Percentiles rank a stretch among this genome's conserved stretches.
Conservation (phyloP, 768 basidiomycete genomes). For the Termitomyces sp. region DNA sequence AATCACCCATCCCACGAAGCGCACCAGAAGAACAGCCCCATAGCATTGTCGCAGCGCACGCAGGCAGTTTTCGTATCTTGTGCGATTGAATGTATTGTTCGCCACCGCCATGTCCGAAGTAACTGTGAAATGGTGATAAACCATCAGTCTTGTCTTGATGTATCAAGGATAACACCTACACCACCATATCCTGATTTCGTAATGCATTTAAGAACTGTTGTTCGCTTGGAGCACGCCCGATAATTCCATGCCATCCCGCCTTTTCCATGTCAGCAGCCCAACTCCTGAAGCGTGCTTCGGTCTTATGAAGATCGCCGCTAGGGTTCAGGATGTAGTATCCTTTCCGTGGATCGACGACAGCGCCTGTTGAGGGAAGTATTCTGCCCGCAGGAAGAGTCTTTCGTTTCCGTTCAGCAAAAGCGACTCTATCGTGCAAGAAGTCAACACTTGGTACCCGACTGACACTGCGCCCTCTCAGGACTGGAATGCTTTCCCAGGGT, state of each 20-base stretch:
- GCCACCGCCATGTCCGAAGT: slow-evolving; percentile 95
- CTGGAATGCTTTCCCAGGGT: slow-evolving; percentile 95
- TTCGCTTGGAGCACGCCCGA: slow-evolving; percentile 74
- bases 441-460: slow-evolving; percentile 90
- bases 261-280: slow-evolving; percentile 71
- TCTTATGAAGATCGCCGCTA: slow-evolving; percentile 81
- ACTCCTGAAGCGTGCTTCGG: slow-evolving; percentile 74
- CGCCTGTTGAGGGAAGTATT: slow-evolving; percentile 31
- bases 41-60: slow-evolving; percentile 93
- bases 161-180: slow-evolving; percentile 51
- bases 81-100: slow-evolving; percentile 92
- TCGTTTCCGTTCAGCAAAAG: slow-evolving; percentile 45
- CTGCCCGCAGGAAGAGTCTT: slow-evolving; percentile 14
- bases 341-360: slow-evolving; percentile 56
- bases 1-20: slow-evolving; percentile 88
- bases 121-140: slow-evolving; percentile 40
- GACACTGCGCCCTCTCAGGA: slow-evolving; percentile 76
- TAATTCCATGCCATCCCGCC: slow-evolving; percentile 80
- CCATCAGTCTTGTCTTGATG: neutral
- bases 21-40: slow-evolving; percentile 98
- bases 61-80: slow-evolving; percentile 70
- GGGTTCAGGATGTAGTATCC: slow-evolving; percentile 89
- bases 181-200: slow-evolving; percentile 71
- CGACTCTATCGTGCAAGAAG: slow-evolving; percentile 81
- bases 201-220: slow-evolving; percentile 77